Evolutionary conservation across 331 rosid species (phyloP).

Genomic region (Saraca asoca): DNA sequence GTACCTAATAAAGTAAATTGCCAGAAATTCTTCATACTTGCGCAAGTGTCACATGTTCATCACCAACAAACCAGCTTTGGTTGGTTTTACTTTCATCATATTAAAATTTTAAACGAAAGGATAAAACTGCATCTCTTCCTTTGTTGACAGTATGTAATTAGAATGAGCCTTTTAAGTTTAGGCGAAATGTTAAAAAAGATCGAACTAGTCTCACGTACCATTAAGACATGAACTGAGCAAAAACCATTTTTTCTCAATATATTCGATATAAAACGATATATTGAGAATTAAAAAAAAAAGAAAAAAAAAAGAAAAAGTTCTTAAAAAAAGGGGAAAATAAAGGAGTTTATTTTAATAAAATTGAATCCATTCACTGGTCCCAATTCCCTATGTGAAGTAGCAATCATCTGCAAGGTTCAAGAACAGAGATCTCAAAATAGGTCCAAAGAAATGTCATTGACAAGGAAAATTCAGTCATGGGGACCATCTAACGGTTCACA

Average conservation of each 20-base stretch:
- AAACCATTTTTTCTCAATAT: too few relatives aligned
- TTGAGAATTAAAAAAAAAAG: too few relatives aligned
- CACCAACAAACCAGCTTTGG: background rate
- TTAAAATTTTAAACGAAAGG: too few relatives aligned
- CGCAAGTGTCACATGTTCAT: background rate
- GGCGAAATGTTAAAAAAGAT: background rate
- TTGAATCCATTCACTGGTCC: slow-evolving; percentile 37
- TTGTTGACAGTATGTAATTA: too few relatives aligned
- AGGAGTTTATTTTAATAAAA: background rate
- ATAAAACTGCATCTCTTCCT: too few relatives aligned
- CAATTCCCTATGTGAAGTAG: slow-evolving; percentile 33
- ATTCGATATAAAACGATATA: too few relatives aligned
- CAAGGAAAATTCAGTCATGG: slow-evolving; percentile 30
- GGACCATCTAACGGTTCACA: slow-evolving; percentile 44
- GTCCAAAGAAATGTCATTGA: slow-evolving; percentile 33
- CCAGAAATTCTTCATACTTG: slow-evolving; percentile 1
- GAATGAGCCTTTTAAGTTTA: too few relatives aligned
- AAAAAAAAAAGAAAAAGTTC: too few relatives aligned
- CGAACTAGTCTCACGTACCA: too few relatives aligned
- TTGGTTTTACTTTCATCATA: too few relatives aligned
- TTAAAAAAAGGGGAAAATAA: too few relatives aligned
- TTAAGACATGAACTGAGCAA: too few relatives aligned
- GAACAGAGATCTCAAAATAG: slow-evolving; percentile 38
- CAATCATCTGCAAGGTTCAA: slow-evolving; percentile 39
- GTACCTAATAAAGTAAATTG: background rate